These are phyloP conservation scores for Fusarium irregulare DNA, from an alignment of 2,329 filamentous ascomycete genomes.

Conservation along the genomic window DNA sequence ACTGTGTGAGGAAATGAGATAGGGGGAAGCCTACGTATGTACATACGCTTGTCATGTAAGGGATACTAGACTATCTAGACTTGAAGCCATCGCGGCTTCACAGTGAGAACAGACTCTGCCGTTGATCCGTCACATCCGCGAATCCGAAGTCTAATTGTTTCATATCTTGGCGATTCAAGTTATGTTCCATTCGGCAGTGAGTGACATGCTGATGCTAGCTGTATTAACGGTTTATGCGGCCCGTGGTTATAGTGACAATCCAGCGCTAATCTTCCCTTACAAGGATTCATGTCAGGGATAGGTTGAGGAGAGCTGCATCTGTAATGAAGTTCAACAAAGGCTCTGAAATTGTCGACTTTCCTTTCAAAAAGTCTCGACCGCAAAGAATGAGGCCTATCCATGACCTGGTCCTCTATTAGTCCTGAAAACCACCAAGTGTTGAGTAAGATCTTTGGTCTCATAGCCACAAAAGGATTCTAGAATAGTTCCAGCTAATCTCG, in stretches of 20 bases:
- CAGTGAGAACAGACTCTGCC: slow-evolving; percentile 5
- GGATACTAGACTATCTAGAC: neutral
- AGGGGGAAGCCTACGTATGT: neutral
- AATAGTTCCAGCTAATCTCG: slow-evolving; percentile 14
- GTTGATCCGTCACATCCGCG: slow-evolving; percentile 24
- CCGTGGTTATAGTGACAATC: neutral
- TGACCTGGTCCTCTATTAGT: neutral
- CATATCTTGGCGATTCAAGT: slow-evolving; percentile 8
- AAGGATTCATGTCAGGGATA: neutral
- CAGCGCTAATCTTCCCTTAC: neutral
- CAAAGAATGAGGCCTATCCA: neutral
- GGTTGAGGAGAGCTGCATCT: neutral
- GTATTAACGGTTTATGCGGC: neutral
- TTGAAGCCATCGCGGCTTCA: slow-evolving; percentile 23
- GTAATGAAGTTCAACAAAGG: neutral
- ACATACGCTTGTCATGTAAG: neutral
- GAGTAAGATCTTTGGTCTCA: neutral
- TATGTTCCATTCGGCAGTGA: slow-evolving; percentile 25
- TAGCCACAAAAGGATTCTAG: slow-evolving; percentile 18
- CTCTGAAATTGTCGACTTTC: neutral
- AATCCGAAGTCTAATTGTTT: slow-evolving; percentile 11
- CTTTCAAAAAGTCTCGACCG: neutral
- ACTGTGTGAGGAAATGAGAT: neutral
- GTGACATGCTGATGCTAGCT: neutral
- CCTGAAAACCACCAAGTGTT: neutral